Evolutionary conservation across 1,139 yeast species (phyloP).

Genomic region (Candida gigantensis): DNA sequence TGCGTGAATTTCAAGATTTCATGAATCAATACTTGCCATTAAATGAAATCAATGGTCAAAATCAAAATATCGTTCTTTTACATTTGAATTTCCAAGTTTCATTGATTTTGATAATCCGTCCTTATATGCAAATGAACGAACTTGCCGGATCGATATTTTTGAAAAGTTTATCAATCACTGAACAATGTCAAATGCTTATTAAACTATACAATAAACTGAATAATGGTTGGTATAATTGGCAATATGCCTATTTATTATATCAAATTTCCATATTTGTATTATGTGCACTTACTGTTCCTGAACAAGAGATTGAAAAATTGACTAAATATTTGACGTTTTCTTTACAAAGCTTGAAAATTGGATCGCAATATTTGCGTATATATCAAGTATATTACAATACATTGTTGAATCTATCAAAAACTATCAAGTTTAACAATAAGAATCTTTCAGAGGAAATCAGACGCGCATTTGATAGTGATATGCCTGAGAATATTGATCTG

Average conservation of each 20-base stretch:
- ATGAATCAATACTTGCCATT: slow-evolving; percentile 3
- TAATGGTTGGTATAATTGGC: slow-evolving; percentile 1
- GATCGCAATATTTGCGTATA: background rate
- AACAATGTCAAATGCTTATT: slow-evolving; percentile 1
- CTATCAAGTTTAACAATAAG: background rate
- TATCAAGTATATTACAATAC: slow-evolving; percentile 1
- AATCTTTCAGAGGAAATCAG: background rate
- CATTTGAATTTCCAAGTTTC: slow-evolving; percentile 1
- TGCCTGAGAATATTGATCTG: no score
- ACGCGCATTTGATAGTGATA: background rate
- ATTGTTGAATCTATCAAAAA: background rate
- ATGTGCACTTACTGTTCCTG: background rate
- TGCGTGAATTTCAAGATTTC: slow-evolving; percentile 1
- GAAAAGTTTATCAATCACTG: background rate
- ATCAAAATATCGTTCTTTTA: background rate
- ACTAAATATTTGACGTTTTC: background rate
- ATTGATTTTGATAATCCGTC: background rate
- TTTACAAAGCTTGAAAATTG: background rate
- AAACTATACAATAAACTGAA: background rate
- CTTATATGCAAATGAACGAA: slow-evolving; percentile 1
- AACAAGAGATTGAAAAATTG: background rate
- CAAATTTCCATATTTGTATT: slow-evolving; percentile 1
- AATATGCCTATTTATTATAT: slow-evolving; percentile 1
- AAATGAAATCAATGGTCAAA: background rate
- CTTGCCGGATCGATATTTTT: slow-evolving; percentile 1